Evolutionary conservation across 139 green algal species (phyloP).

Genomic region (Volvox africanus): DNA sequence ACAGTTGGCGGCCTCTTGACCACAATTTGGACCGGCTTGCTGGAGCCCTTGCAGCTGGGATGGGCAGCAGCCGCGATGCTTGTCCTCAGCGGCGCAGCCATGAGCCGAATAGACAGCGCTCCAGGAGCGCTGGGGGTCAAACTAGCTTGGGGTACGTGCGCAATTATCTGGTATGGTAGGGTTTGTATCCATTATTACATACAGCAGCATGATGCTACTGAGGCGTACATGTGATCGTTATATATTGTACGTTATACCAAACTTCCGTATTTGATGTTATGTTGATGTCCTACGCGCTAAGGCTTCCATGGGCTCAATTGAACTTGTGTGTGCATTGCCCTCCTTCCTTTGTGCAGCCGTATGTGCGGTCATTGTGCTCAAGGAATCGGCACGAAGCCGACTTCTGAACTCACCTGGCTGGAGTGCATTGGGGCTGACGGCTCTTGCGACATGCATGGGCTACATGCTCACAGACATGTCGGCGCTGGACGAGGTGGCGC

Average conservation of each 20-base stretch:
- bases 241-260: too few species aligned
- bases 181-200: too few species aligned
- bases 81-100: slow-evolving; percentile 47
- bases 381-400: slow-evolving; percentile 38
- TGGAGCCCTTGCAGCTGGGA: slow-evolving; percentile 44
- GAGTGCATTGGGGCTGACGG: neutral
- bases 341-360: slow-evolving; percentile 1
- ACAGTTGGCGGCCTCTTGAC: slow-evolving; percentile 58
- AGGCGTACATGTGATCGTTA: too few species aligned
- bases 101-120: slow-evolving; percentile 56
- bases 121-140: slow-evolving; percentile 62
- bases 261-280: too few species aligned
- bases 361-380: slow-evolving; percentile 43
- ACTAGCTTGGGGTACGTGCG: slow-evolving; percentile 59
- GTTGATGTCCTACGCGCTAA: too few species aligned
- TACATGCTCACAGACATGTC: slow-evolving; percentile 66
- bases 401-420: neutral
- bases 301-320: too few species aligned
- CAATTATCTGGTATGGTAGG: too few species aligned
- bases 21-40: slow-evolving; percentile 25
- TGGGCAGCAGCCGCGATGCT: slow-evolving; percentile 47
- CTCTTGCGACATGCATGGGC: slow-evolving; percentile 40
- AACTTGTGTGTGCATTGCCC: neutral
- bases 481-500: slow-evolving; percentile 39
- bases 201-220: too few species aligned